Base-by-base conservation (phyloP, 139 green algal genomes). In the Gonium pectorale region DNA sequence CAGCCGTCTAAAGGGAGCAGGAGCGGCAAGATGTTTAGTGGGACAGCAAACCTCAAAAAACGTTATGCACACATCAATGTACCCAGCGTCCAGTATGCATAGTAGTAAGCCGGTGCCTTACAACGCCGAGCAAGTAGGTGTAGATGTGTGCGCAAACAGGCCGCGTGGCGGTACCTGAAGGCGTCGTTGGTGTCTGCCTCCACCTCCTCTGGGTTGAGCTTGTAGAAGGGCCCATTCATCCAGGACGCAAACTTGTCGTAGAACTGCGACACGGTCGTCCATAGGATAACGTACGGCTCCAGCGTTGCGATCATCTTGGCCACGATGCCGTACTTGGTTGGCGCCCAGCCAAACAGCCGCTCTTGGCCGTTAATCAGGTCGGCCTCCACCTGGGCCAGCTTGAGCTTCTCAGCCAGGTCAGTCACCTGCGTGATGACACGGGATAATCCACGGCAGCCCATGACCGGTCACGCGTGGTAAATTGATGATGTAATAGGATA, bases 281-380 rank as follows among this genome's bases (percentile, higher is more conserved):
- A 96, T 38, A 96, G 81, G 24, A 59, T 91, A 40, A 89, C 60
- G 73, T 95, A 95, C 22, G 93, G 93, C 59, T 95, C 93, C 69
- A 96, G 87, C 24, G 86, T 91, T 26, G 56, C 68, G 24, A 86
- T 75, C 83, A 95, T 86, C 81, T 92, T 92, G 44, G 67, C n/a
- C 15, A 96, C 87, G 56, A 90, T 86, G 35, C 75, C 82, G 60
- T 92, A 95, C 89, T 95, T 96, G 35, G 90, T 95, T n/a, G 70
- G 51, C 0, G 88, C 86, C 93, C 92, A 95, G 41, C 92, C 91
- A 80, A 95, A 95, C 85, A 95, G 90, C 83, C 92, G 93, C 83
- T 96, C 93, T 81, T 95, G 92, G 1, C 31, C 75, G 85, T 96
- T 96, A 81, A 96, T 96, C 40, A 90, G 88, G 49, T 95, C 93